Percentiles rank a stretch among this genome's conserved stretches.
phyloP scores from a whole-genome alignment of 208 protist genomes.

The Trypanosoma mega region DNA sequence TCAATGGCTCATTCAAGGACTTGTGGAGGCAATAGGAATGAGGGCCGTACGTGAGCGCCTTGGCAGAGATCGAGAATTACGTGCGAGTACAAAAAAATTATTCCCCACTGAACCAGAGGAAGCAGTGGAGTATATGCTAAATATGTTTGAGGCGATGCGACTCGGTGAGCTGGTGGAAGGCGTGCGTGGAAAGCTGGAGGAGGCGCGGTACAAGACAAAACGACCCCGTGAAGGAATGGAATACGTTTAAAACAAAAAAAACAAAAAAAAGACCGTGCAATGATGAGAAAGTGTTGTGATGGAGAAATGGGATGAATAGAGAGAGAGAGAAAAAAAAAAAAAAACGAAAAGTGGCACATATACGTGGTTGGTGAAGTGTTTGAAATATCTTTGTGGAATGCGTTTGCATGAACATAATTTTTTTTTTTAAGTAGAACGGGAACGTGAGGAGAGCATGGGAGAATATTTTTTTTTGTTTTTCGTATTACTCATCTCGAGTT shows the following conservation, averaged over 20 bases:
- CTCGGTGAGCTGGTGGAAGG: constrained; percentile 46
- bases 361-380: no score
- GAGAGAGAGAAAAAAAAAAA: no score
- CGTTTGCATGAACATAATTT: no score
- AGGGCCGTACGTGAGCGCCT: constrained; percentile 37
- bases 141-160: constrained; percentile 78
- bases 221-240: constrained; percentile 20
- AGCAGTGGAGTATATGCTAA: constrained; percentile 44
- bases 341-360: no score
- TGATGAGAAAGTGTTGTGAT: no score
- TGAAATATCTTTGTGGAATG: no score
- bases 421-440: no score
- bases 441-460: no score
- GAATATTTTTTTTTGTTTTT: no score
- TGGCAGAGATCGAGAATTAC: constrained; percentile 51
- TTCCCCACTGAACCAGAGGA: constrained; percentile 44
- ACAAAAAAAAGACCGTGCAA: constrained; percentile 18
- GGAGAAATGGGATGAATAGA: no score
- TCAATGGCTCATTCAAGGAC: constrained; percentile 62
- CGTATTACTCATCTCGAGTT: no score
- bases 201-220: constrained; percentile 28
- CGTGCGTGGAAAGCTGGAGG: constrained; percentile 47
- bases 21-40: constrained; percentile 75
- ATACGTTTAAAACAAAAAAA: constrained; percentile 23
- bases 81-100: constrained; percentile 42